Evolutionary conservation across 345 rosid genomes (phyloP).

Genomic region (Trapa bicornis): DNA sequence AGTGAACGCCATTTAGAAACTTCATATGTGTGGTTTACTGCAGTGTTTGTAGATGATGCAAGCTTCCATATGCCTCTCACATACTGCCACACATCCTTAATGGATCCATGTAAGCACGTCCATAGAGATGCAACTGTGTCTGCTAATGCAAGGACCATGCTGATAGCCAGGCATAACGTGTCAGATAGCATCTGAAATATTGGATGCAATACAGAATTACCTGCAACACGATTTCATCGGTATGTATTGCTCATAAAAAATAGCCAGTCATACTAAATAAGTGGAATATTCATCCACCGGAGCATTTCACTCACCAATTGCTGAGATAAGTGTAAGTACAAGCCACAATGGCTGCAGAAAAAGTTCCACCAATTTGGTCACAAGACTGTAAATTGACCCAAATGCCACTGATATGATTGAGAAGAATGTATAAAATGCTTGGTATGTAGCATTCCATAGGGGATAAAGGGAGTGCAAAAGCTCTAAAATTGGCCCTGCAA

Average conservation of each 20-base stretch:
- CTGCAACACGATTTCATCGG: conserved; percentile 27
- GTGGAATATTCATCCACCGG: not conserved
- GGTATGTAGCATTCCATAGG: conserved; percentile 40
- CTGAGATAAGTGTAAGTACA: conserved; percentile 37
- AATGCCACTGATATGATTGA: conserved; percentile 37
- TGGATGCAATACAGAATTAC: conserved; percentile 42
- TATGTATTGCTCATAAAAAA: not conserved
- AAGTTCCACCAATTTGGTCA: conserved; percentile 41
- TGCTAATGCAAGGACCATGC: conserved; percentile 40
- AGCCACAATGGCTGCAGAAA: conserved; percentile 52
- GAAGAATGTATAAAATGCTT: conserved; percentile 35
- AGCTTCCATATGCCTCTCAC: conserved; percentile 37
- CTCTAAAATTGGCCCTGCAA: conserved; percentile 21
- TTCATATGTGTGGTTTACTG: conserved; percentile 39
- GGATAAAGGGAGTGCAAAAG: conserved; percentile 45
- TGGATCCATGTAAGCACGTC: conserved; percentile 26
- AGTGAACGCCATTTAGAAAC: conserved; percentile 84
- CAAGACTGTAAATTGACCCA: conserved; percentile 29
- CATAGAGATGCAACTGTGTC: conserved; percentile 31
- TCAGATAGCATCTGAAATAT: conserved; percentile 58
- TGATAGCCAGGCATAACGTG: conserved; percentile 48
- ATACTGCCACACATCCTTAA: conserved; percentile 43
- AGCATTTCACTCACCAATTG: conserved; percentile 33
- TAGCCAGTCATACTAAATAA: not conserved
- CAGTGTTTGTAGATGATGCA: conserved; percentile 50